Evolutionary conservation across 2,329 filamentous ascomycete species (phyloP), one percentile per base, ranked within the genome.

Genomic region (Microcyclospora pomicola): DNA sequence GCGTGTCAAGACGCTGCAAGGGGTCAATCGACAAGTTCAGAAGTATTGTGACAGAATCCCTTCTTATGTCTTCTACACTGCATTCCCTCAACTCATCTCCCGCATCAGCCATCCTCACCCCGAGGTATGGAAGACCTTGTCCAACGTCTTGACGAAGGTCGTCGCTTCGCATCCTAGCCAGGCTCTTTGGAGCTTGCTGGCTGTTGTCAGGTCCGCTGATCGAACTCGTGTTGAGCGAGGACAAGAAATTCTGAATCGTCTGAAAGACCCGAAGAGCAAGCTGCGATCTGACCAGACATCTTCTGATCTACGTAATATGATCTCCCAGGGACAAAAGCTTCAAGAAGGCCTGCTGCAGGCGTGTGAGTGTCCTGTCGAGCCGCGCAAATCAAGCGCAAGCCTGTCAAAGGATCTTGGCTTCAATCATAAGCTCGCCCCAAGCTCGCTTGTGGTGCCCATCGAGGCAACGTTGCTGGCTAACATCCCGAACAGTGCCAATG

Each of bases 11-110:
- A 74, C 81, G 40, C 69, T 94, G 7, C 71, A 73, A 28, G 66
- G 72, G 5, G 69, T 91, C 42, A 81, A 94, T 59, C 65, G 67
- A 15, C 80, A 87, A 46, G 64, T 96, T 44, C 75, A 77, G 56
- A 92, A 88, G 60, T 86, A 93, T 56, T 72, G 88, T 29, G 60
- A 69, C 15, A 71, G 76, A 5, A 67, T 87, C 42, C 82, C 82
- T 2, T 73, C 80, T 1, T 87, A 81, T 51, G 73, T 85, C 27
- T 86, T 85, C 59, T 88, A 86, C 55, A 82, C 80, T 1, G 76
- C 88, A 5, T 68, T 99, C 31, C 82, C 91, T 5, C 91, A 98
- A 60, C 81, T 98, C 44, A 82, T 98, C 40, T 91, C 88, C n/a
- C 79, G 91, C 27, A 95, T 99, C 51, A 83, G 82, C 33, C 91